These are phyloP conservation scores for Calocera viscosa DNA, from an alignment of 768 basidiomycete species.

Conservation along the genomic window DNA sequence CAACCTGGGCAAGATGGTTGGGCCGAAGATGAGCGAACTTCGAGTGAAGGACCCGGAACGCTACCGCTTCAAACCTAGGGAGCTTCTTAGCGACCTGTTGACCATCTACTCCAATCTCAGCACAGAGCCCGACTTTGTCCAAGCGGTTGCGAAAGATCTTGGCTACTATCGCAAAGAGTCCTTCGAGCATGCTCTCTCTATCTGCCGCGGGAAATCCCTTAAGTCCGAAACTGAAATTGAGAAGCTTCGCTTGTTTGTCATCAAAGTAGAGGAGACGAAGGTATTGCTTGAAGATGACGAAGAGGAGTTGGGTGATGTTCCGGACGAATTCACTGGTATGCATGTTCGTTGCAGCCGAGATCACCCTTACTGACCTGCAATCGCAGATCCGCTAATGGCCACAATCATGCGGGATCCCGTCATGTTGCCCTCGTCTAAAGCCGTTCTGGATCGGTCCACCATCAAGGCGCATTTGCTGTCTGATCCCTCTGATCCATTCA, in stretches of 20 bases:
- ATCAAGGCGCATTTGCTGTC: conserved; percentile 92
- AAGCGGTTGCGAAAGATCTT: conserved; percentile 85
- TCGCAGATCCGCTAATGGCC: conserved; percentile 73
- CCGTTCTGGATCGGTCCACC: conserved; percentile 72
- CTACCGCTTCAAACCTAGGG: conserved; percentile 75
- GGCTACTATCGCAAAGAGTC: conserved; percentile 76
- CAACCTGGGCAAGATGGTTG: conserved; percentile 79
- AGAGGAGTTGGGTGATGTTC: conserved; percentile 82
- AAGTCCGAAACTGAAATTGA: conserved; percentile 70
- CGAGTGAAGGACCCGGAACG: conserved; percentile 77
- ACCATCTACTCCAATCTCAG: conserved; percentile 85
- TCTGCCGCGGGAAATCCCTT: conserved; percentile 47
- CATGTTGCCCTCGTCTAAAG: conserved; percentile 66
- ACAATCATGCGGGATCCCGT: conserved; percentile 95
- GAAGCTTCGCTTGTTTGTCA: conserved; percentile 54
- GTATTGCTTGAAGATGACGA: conserved; percentile 67
- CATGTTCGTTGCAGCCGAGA: conserved; percentile 14
- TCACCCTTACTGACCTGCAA: conserved; percentile 13
- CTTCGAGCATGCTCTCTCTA: conserved; percentile 64
- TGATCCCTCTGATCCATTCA: conserved; percentile 90
- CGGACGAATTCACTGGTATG: conserved; percentile 89
- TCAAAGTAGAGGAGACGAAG: conserved; percentile 73
- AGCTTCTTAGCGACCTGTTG: conserved; percentile 70
- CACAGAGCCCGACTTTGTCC: conserved; percentile 62
- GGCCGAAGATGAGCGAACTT: conserved; percentile 77